Conservation (phyloP, 2,329 filamentous ascomycete genomes). For the Phialophora macrospora region DNA sequence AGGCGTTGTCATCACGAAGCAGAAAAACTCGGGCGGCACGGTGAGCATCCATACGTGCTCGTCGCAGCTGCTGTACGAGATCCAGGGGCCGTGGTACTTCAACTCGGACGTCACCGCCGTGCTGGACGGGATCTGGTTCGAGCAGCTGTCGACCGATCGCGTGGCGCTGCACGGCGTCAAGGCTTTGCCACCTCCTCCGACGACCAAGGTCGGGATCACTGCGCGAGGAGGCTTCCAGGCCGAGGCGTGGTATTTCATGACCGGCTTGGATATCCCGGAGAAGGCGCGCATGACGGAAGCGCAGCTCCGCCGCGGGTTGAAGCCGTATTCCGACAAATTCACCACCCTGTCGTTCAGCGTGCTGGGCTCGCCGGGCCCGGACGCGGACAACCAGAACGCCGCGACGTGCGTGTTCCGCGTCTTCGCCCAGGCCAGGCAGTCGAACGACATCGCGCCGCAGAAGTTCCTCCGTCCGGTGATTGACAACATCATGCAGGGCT, state of each 20-base stretch:
- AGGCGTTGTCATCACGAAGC: slow-evolving; percentile 52
- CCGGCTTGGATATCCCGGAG: slow-evolving; percentile 52
- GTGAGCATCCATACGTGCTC: slow-evolving; percentile 58
- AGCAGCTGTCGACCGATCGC: slow-evolving; percentile 56
- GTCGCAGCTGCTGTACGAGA: slow-evolving; percentile 60
- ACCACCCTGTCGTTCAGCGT: slow-evolving; percentile 43
- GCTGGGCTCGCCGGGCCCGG: slow-evolving; percentile 41
- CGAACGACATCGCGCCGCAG: slow-evolving; percentile 44
- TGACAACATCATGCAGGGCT: slow-evolving; percentile 50
- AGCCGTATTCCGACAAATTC: slow-evolving; percentile 44
- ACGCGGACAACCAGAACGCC: slow-evolving; percentile 50
- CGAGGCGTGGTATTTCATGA: slow-evolving; percentile 53
- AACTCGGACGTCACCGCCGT: slow-evolving; percentile 63
- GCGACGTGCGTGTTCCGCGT: slow-evolving; percentile 51
- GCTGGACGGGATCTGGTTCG: slow-evolving; percentile 57
- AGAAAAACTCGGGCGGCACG: slow-evolving; percentile 48
- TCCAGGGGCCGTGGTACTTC: slow-evolving; percentile 62
- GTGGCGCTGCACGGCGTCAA: slow-evolving; percentile 54
- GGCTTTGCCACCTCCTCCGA: slow-evolving; percentile 54
- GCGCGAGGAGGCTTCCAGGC: slow-evolving; percentile 55
- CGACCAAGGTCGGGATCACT: slow-evolving; percentile 57
- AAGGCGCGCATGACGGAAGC: slow-evolving; percentile 55
- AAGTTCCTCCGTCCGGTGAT: slow-evolving; percentile 46
- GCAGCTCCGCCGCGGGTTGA: slow-evolving; percentile 50
- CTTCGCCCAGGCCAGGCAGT: slow-evolving; percentile 53